phyloP scores from a whole-genome alignment of 106 monocot species.

The Hemerocallis citrina region DNA sequence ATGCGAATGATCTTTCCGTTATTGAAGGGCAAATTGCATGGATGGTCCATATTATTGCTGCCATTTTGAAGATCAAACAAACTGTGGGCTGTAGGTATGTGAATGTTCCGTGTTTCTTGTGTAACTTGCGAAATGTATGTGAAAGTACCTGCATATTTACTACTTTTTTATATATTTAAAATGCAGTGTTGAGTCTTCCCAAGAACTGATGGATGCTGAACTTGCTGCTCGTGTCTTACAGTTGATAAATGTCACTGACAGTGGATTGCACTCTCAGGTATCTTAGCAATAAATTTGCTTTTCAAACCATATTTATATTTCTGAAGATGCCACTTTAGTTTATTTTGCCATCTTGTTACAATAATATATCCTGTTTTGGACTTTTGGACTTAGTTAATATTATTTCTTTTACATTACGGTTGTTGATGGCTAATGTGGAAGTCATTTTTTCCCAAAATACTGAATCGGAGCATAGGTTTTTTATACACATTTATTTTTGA shows the following conservation, averaged over 20 bases:
- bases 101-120: neutral
- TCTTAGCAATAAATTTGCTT: neutral
- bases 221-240: conserved; percentile 96
- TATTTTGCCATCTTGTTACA: neutral
- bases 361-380: neutral
- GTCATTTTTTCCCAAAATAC: too few relatives aligned
- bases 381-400: too few relatives aligned
- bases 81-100: conserved; percentile 58
- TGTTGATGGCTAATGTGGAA: too few relatives aligned
- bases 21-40: conserved; percentile 93
- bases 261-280: conserved; percentile 88
- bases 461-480: too few relatives aligned
- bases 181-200: conserved; percentile 71
- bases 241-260: conserved; percentile 87
- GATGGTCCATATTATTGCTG: conserved; percentile 95
- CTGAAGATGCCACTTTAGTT: neutral
- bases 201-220: conserved; percentile 95
- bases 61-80: conserved; percentile 86
- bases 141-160: neutral
- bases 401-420: too few relatives aligned
- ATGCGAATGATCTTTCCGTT: conserved; percentile 52
- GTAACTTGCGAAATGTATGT: conserved; percentile 1
- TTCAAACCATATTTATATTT: neutral
- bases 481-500: too few relatives aligned
- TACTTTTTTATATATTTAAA: neutral